Conservation (phyloP, 768 basidiomycete genomes). For the Boletus vermiculosoides region DNA sequence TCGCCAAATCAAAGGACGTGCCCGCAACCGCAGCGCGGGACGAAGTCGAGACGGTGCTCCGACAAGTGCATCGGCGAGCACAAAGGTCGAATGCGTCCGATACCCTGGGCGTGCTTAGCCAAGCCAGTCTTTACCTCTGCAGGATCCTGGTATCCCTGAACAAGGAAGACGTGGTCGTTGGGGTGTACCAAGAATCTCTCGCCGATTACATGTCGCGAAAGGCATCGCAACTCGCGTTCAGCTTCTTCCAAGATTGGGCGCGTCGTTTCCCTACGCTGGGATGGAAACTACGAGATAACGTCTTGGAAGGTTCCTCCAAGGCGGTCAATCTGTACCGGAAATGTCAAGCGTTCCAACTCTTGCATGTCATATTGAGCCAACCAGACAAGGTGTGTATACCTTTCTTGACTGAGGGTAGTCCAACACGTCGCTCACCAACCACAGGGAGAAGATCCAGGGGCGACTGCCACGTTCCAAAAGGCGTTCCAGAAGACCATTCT, state of each 20-base stretch:
- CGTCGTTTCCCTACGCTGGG: slow-evolving; percentile 60
- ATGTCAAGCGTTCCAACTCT: slow-evolving; percentile 69
- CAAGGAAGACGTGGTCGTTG: slow-evolving; percentile 42
- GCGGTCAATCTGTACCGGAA: slow-evolving; percentile 77
- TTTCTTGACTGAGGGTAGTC: neutral
- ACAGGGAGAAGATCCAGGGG: slow-evolving; percentile 41
- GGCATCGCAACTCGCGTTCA: slow-evolving; percentile 66
- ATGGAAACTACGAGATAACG: slow-evolving; percentile 60
- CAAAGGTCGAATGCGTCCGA: slow-evolving; percentile 63
- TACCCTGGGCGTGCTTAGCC: slow-evolving; percentile 60
- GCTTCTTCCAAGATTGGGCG: slow-evolving; percentile 79
- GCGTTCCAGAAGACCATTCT: slow-evolving; percentile 49
- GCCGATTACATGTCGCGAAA: slow-evolving; percentile 79
- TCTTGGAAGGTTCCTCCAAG: slow-evolving; percentile 55
- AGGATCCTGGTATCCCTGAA: slow-evolving; percentile 45
- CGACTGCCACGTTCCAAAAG: slow-evolving; percentile 44
- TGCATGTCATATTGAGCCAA: slow-evolving; percentile 61
- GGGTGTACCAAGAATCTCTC: slow-evolving; percentile 64
- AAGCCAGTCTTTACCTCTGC: slow-evolving; percentile 68
- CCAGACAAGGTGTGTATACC: slow-evolving; percentile 21
- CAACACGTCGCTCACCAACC: slow-evolving; percentile 8
- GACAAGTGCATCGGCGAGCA: slow-evolving; percentile 70
- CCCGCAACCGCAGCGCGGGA: slow-evolving; percentile 37
- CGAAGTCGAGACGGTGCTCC: slow-evolving; percentile 47
- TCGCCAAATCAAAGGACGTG: slow-evolving; percentile 71